Evolutionary conservation across 2,329 filamentous ascomycete genomes (phyloP), one percentile per base, ranked within the genome.

Genomic region (Epichloe coenophiala): DNA sequence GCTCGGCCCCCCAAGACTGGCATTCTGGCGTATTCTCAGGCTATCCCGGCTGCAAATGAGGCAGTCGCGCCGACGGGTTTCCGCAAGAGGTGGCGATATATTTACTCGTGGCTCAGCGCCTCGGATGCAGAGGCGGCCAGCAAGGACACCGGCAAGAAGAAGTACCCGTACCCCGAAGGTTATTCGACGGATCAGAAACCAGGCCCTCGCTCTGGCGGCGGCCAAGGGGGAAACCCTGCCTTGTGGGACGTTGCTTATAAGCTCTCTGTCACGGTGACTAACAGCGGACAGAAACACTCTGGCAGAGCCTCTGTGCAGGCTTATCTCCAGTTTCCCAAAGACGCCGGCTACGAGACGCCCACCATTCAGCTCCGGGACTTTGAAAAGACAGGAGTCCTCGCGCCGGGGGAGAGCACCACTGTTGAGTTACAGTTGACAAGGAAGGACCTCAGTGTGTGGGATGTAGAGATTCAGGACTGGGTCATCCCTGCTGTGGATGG

Each of bases 361-460:
- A 64, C 80, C 2, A 74, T 75, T 51, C 80, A 82, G n/a, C 71
- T 89, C 19, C 76, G 86, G 13, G 84, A 84, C 33, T 89, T 89
- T 60, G 81, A 84, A 55, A 88, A 89, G 69, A 68, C 86, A 2
- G 50, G 54, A 12, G 63, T 68, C 27, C 64, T 88, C 15, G 67
- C 72, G 4, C 70, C 74, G 0, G 80, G 0, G 0, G 70, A 80
- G 60, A 73, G 65, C 3, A 64, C 65, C 51, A 72, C 66, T 0
- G 74, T 88, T 0, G 70, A 72, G 19, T 71, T 88, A 57, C 66
- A 69, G 1, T 57, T 88, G 51, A 85, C 76, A 6, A 74, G 85
- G 51, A 78, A 83, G 58, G 85, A 88, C 60, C 51, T 88, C 50
- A 87, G 84, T 56, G 83, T 86, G 44, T 88, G 85, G 85, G 83